A percentile compares a stretch with the other conserved stretches of the same genome.
These are phyloP conservation scores for Scolecobasidium constrictum DNA, from an alignment of 2,329 filamentous ascomycete genomes.

Conservation along the genomic window DNA sequence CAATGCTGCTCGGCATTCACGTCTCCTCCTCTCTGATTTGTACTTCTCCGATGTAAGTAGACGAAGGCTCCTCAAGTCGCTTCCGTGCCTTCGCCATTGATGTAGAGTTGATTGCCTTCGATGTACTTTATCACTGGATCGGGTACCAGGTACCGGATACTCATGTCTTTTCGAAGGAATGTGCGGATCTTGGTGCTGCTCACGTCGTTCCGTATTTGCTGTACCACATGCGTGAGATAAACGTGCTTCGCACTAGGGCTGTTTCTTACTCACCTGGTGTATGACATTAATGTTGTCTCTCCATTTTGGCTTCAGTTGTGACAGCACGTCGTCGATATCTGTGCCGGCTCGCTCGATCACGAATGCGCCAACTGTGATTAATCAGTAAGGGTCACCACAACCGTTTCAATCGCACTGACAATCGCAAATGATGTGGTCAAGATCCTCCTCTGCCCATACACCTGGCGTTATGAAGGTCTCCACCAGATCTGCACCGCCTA, in stretches of 20 bases:
- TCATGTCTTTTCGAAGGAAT: slow-evolving; percentile 61
- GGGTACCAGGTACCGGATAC: slow-evolving; percentile 66
- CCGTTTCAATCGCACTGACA: slow-evolving; percentile 4
- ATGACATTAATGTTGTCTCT: slow-evolving; percentile 11
- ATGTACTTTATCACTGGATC: slow-evolving; percentile 53
- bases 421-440: slow-evolving; percentile 11
- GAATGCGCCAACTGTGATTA: slow-evolving; percentile 9
- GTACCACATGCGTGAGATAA: no score
- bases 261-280: slow-evolving; percentile 10
- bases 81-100: slow-evolving; percentile 6
- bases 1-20: no score
- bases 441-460: slow-evolving; percentile 11
- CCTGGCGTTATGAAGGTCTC: slow-evolving; percentile 11
- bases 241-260: no score
- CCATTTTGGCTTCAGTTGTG: slow-evolving; percentile 9
- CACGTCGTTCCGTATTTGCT: slow-evolving; percentile 12
- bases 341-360: slow-evolving; percentile 11
- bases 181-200: slow-evolving; percentile 11
- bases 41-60: no score
- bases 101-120: slow-evolving; percentile 6
- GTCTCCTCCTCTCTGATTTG: no score
- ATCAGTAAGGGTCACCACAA: not conserved
- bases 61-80: no score
- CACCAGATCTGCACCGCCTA: slow-evolving; percentile 12
- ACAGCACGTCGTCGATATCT: slow-evolving; percentile 10